A percentile compares a stretch with the other conserved stretches of the same genome.
phyloP scores from a whole-genome alignment of 208 protist species.

The Balamuthia mandrillaris region DNA sequence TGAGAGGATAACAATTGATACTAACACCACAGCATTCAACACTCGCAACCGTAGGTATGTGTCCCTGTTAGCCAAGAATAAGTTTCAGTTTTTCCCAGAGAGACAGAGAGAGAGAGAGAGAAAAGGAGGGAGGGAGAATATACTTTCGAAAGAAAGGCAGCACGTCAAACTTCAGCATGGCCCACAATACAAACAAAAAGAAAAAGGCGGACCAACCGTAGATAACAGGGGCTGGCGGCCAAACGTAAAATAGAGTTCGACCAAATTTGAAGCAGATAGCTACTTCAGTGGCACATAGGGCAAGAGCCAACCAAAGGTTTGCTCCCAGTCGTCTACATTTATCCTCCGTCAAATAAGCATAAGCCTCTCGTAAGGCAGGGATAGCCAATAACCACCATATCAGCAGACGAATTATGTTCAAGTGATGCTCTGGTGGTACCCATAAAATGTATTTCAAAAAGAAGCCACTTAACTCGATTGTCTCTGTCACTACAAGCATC shows the following conservation, averaged over 20 bases:
- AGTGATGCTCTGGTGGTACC: background rate
- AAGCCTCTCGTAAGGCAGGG: too few relatives aligned
- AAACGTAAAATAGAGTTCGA: background rate
- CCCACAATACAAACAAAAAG: background rate
- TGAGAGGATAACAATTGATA: too few relatives aligned
- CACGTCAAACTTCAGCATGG: background rate
- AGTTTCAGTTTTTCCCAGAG: too few relatives aligned
- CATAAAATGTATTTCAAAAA: slow-evolving; percentile 25
- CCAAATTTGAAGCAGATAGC: slow-evolving; percentile 19
- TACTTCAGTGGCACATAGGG: too few relatives aligned
- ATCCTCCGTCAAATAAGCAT: too few relatives aligned
- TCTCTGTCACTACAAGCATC: slow-evolving; percentile 15
- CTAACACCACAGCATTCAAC: too few relatives aligned
- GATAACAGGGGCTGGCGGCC: background rate
- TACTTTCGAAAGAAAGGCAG: background rate
- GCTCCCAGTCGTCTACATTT: too few relatives aligned
- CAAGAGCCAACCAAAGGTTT: too few relatives aligned
- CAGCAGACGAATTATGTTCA: slow-evolving; percentile 11
- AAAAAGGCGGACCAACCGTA: background rate
- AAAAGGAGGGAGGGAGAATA: too few relatives aligned
- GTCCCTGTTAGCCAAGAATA: too few relatives aligned
- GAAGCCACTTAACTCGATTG: slow-evolving; percentile 18
- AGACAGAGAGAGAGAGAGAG: too few relatives aligned
- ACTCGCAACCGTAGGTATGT: too few relatives aligned
- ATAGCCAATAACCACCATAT: background rate